Evolutionary conservation across 2,329 filamentous ascomycete genomes (phyloP).

Genomic region (Sporothrix humicola): DNA sequence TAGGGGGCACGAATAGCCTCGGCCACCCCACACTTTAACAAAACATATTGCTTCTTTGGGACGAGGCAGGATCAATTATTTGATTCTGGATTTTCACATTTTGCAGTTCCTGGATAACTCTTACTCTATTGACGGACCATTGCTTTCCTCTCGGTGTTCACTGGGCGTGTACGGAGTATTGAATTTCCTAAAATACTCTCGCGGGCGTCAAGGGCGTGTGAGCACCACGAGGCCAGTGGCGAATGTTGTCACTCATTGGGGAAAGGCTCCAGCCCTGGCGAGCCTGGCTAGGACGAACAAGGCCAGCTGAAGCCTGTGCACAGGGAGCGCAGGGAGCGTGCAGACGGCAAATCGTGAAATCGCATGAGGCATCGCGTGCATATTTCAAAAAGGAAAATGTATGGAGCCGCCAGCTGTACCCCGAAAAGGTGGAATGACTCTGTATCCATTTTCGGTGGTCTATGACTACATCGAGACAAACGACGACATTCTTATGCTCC

Average conservation of each 20-base stretch:
- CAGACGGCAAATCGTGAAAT: background rate
- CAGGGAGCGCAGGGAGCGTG: background rate
- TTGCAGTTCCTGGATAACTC: background rate
- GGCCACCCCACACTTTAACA: background rate
- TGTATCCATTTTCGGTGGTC: background rate
- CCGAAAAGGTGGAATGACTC: conserved; percentile 15
- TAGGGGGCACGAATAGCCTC: background rate
- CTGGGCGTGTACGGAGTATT: conserved; percentile 10
- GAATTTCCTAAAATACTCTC: no score
- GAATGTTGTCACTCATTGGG: conserved; percentile 15
- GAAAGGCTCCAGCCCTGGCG: background rate
- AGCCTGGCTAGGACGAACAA: background rate
- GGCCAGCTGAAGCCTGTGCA: background rate
- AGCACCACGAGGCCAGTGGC: background rate
- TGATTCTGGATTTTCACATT: background rate
- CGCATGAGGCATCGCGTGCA: conserved; percentile 3
- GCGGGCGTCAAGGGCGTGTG: background rate
- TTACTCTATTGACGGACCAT: background rate
- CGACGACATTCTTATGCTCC: no score
- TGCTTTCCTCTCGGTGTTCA: conserved; percentile 1
- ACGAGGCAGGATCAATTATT: conserved; percentile 15
- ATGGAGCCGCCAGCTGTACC: conserved; percentile 11
- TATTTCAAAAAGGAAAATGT: background rate
- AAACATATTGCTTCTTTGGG: conserved; percentile 7
- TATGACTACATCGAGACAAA: no score